phyloP scores from a whole-genome alignment of 2,329 filamentous ascomycete species.

The Cercospora sp. region DNA sequence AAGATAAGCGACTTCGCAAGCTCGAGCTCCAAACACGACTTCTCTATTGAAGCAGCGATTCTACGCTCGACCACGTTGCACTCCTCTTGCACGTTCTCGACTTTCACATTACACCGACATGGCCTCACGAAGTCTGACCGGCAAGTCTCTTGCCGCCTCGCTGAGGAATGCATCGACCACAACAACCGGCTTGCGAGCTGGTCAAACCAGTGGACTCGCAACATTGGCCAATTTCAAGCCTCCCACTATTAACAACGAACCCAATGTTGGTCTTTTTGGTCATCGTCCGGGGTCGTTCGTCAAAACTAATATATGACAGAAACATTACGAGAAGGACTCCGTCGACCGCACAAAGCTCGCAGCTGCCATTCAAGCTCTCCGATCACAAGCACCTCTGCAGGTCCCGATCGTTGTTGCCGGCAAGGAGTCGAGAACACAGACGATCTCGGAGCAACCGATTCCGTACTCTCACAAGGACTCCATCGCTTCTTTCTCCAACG shows the following conservation, averaged over 20 bases:
- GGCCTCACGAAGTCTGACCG: constrained; percentile 17
- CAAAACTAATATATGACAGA: constrained; percentile 52
- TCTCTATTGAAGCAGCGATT: background rate
- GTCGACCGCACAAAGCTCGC: constrained; percentile 73
- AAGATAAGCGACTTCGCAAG: constrained; percentile 15
- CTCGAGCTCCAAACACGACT: constrained; percentile 6
- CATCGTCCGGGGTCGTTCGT: background rate
- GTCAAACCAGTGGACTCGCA: constrained; percentile 41
- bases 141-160: constrained; percentile 11
- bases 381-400: constrained; percentile 68
- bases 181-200: constrained; percentile 16
- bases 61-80: background rate
- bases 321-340: constrained; percentile 85
- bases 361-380: constrained; percentile 68
- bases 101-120: constrained; percentile 13
- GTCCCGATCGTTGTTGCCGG: constrained; percentile 84
- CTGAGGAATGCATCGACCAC: constrained; percentile 9
- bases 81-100: background rate
- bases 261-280: constrained; percentile 67
- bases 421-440: constrained; percentile 61
- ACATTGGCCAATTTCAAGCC: constrained; percentile 83
- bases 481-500: constrained; percentile 83
- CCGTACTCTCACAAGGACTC: constrained; percentile 75
- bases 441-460: constrained; percentile 71
- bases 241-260: constrained; percentile 85